A percentile compares a stretch with the other conserved stretches of the same genome.
Conservation (phyloP, 2,329 filamentous ascomycete species). For the Diaporthe velutina region DNA sequence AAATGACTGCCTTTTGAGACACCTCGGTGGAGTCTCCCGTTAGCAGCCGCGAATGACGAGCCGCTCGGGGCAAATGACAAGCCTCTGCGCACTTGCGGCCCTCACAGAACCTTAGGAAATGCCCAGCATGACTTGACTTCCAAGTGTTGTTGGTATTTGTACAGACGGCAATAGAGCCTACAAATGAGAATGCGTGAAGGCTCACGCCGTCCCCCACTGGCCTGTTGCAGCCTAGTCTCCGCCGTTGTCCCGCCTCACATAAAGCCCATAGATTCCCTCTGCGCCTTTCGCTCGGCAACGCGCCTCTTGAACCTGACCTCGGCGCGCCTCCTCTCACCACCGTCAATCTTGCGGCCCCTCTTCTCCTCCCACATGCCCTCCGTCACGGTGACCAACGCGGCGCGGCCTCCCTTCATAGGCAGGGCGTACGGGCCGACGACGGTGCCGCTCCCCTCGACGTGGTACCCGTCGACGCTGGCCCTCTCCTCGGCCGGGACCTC, state of each 20-base stretch:
- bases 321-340: constrained; percentile 90
- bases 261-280: constrained; percentile 51
- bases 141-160: constrained; percentile 6
- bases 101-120: neutral
- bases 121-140: neutral
- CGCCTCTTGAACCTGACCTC: constrained; percentile 90
- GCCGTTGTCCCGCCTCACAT: neutral
- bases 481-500: constrained; percentile 54
- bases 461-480: constrained; percentile 73
- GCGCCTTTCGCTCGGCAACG: constrained; percentile 81
- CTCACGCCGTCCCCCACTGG: neutral
- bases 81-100: neutral
- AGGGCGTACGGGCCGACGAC: constrained; percentile 83
- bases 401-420: constrained; percentile 73
- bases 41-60: neutral
- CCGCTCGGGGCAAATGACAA: neutral
- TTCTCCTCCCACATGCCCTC: constrained; percentile 96
- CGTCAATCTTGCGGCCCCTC: constrained; percentile 91
- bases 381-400: constrained; percentile 76
- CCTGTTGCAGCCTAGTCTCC: neutral
- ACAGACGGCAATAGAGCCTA: neutral
- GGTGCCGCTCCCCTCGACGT: constrained; percentile 75
- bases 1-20: neutral
- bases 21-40: neutral
- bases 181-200: neutral